Percentiles rank a stretch among this genome's conserved stretches.
phyloP scores from a whole-genome alignment of 306 rosid species.

The Inga laurina region DNA sequence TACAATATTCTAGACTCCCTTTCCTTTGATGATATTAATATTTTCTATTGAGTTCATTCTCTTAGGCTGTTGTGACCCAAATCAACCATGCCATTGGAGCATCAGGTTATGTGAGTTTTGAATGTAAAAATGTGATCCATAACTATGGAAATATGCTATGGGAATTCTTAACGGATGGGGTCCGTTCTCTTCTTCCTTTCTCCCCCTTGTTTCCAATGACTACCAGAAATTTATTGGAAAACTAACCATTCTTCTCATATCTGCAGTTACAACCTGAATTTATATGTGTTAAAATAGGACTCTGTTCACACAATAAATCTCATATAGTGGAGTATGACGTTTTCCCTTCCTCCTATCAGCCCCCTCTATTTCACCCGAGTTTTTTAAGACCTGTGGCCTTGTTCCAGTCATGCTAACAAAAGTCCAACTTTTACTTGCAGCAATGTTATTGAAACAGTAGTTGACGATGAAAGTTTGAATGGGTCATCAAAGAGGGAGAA shows the following conservation, averaged over 20 bases:
- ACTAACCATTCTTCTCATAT: conserved; percentile 19
- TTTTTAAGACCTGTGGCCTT: conserved; percentile 2
- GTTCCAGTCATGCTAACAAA: conserved; percentile 20
- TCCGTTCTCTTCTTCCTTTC: conserved; percentile 34
- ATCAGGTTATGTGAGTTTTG: conserved; percentile 60
- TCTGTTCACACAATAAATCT: conserved; percentile 47
- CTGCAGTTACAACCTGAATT: conserved; percentile 60
- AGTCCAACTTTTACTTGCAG: conserved; percentile 47
- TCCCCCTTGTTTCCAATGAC: neutral
- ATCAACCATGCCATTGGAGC: conserved; percentile 82
- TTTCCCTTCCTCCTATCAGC: conserved; percentile 17
- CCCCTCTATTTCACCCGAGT: neutral
- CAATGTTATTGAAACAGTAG: conserved; percentile 54
- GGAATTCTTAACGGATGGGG: conserved; percentile 65
- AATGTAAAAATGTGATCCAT: conserved; percentile 61
- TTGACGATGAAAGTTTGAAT: conserved; percentile 39
- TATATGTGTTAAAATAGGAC: conserved; percentile 58
- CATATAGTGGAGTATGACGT: conserved; percentile 35
- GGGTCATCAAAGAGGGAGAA: conserved; percentile 41
- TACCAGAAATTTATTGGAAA: conserved; percentile 16
- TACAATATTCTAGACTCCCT: neutral
- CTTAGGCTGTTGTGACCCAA: conserved; percentile 69
- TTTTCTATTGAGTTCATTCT: conserved; percentile 32
- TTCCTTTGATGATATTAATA: conserved; percentile 14
- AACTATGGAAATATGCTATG: conserved; percentile 65